Conservation (phyloP, 1,284 basidiomycete genomes). For the Coriolopsis trogii region DNA sequence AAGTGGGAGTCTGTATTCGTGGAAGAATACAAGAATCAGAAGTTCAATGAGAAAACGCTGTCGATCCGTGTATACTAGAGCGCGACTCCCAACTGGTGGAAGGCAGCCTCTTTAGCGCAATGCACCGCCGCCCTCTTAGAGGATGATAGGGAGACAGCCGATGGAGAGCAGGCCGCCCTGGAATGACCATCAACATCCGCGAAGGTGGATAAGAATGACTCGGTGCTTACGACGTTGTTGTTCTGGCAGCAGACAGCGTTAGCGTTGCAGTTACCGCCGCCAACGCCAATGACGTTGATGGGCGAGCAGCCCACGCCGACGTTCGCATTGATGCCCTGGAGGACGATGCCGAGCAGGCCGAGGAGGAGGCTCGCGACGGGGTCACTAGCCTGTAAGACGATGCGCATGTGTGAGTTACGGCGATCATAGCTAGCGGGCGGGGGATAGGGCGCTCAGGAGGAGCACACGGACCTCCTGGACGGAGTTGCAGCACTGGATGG, state of each 20-base stretch:
- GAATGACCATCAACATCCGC: no score
- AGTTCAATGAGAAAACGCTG: no score
- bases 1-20: no score
- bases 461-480: conserved; percentile 16
- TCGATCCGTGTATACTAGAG: no score
- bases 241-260: conserved; percentile 18
- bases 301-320: conserved; percentile 27
- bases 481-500: conserved; percentile 36
- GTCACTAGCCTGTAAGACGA: conserved; percentile 13
- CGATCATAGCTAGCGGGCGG: no score
- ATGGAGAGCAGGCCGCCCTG: conserved; percentile 28
- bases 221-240: conserved; percentile 17
- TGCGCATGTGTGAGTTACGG: neutral
- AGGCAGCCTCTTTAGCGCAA: neutral
- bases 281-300: conserved; percentile 29
- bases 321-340: conserved; percentile 18
- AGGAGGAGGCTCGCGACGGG: conserved; percentile 15
- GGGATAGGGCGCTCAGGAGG: no score
- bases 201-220: rapidly evolving
- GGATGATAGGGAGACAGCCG: conserved; percentile 25
- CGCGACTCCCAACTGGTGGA: no score
- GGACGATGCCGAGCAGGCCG: conserved; percentile 22
- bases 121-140: conserved; percentile 5
- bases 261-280: conserved; percentile 26
- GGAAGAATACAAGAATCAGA: no score